Base-by-base conservation (phyloP, 768 basidiomycete genomes). In the Podaxis sp. region DNA sequence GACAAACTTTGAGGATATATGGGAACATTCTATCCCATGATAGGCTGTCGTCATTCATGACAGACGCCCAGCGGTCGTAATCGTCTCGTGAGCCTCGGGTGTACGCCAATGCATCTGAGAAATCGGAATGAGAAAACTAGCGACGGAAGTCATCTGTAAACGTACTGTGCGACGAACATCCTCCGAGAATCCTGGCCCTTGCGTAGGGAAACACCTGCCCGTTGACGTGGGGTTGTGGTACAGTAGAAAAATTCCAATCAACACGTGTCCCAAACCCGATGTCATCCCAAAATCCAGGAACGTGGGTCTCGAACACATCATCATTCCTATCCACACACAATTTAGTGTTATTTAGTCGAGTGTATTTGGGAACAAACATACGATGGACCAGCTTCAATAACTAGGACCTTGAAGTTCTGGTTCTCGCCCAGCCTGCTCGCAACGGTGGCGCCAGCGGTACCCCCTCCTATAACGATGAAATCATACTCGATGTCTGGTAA, bases 171-270 rank as follows among this genome's bases (percentile, higher is more conserved):
- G 69, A 67, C 22, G 66, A 70, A 30, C 65, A 66, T 22, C 75
- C 75, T 7, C 75, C 75, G 1, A 76, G 60, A 30, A 72, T 58
- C 46, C 64, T 63, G 0, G 74, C 75, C 8, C 74, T 60, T 4
- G 70, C 54, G 51, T 70, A 72, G 8, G 62, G 8, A 4, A 73
- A 58, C 2, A 61, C 64, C 26, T 70, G 65, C 30, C 66, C 65
- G 48, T 70, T 68, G 4, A 75, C 56, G 11, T 62, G 69, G 6
- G 46, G 13, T 53, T 71, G 75, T 60, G 65, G 60, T 6, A 50
- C 48, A 10, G 66, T 65, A 10, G 67, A 69, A 37, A 60, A 71
- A 37, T 68, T 69, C 71, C 71, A 71, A 46, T 66, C 57, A 22
- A 66, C 54, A 3, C 20, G 22, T 2, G 56, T 46, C 4, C 22